Evolutionary conservation across 129 eudicot species (phyloP).

Genomic region (Cynara cardunculus): DNA sequence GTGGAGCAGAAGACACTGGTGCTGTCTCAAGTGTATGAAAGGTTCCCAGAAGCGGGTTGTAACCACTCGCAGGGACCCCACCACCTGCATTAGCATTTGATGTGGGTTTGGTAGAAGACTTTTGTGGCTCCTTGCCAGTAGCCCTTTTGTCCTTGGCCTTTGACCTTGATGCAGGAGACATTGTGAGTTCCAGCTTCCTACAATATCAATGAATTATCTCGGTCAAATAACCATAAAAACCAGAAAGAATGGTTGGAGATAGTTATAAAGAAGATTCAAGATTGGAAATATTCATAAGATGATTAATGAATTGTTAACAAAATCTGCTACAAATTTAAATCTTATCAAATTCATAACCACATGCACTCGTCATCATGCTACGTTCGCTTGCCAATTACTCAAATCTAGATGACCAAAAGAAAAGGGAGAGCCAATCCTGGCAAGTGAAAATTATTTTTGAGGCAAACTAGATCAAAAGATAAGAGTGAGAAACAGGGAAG

Average conservation of each 20-base stretch:
- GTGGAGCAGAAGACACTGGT: slow-evolving; percentile 39
- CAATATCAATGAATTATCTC: background rate
- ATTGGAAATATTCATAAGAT: background rate
- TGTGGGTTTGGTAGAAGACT: slow-evolving; percentile 51
- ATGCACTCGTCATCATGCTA: background rate
- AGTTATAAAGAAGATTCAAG: background rate
- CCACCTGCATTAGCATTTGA: slow-evolving; percentile 35
- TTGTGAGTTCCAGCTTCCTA: slow-evolving; percentile 32
- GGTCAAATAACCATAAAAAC: slow-evolving; percentile 18
- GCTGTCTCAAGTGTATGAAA: slow-evolving; percentile 65
- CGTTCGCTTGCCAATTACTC: background rate
- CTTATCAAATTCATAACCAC: background rate
- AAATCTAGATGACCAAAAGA: background rate
- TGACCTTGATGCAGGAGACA: slow-evolving; percentile 53
- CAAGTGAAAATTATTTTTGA: background rate
- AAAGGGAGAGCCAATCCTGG: background rate
- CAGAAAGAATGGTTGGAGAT: background rate
- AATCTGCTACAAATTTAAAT: background rate
- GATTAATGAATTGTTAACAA: background rate
- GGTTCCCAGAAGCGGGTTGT: slow-evolving; percentile 72
- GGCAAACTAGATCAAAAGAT: background rate
- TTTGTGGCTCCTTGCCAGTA: slow-evolving; percentile 52
- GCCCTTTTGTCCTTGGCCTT: slow-evolving; percentile 75
- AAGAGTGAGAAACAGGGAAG: background rate
- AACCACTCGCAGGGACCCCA: slow-evolving; percentile 59